A percentile compares a stretch with the other conserved stretches of the same genome.
These are phyloP conservation scores for Carpinus viminea DNA, from an alignment of 306 rosid species.

Conservation along the genomic window DNA sequence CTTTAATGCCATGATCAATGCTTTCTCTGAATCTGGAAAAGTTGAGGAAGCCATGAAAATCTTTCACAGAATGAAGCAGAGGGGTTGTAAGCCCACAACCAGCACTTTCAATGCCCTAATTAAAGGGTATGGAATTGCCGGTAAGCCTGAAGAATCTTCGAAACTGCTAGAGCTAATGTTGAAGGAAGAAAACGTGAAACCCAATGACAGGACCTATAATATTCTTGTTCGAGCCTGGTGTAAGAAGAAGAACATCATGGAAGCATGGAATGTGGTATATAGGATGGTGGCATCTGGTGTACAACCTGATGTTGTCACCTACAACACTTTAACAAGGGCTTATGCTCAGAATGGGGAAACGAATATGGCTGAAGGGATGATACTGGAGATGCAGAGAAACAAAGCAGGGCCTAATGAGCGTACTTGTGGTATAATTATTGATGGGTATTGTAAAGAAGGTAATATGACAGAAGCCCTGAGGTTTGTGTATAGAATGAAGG, in stretches of 20 bases:
- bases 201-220: slow-evolving; percentile 83
- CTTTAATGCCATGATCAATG: slow-evolving; percentile 89
- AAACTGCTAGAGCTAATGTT: slow-evolving; percentile 73
- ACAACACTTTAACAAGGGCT: slow-evolving; percentile 82
- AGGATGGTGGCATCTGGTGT: slow-evolving; percentile 77
- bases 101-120: slow-evolving; percentile 91
- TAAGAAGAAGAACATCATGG: slow-evolving; percentile 55
- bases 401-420: slow-evolving; percentile 75
- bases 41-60: slow-evolving; percentile 66
- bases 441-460: slow-evolving; percentile 90
- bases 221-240: slow-evolving; percentile 89
- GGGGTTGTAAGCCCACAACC: slow-evolving; percentile 78
- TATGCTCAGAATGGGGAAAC: slow-evolving; percentile 85
- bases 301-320: slow-evolving; percentile 85
- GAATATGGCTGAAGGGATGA: slow-evolving; percentile 62
- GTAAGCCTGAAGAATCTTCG: slow-evolving; percentile 71
- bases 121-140: slow-evolving; percentile 78
- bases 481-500: slow-evolving; percentile 79
- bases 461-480: slow-evolving; percentile 77
- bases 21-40: slow-evolving; percentile 80
- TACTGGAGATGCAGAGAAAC: slow-evolving; percentile 64
- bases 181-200: slow-evolving; percentile 53
- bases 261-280: slow-evolving; percentile 73
- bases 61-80: slow-evolving; percentile 73
- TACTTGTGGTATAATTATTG: slow-evolving; percentile 79